Percentiles rank a stretch among this genome's conserved stretches.
These are phyloP conservation scores for Fusarium papillatum DNA, from an alignment of 2,329 filamentous ascomycete species.

Conservation along the genomic window DNA sequence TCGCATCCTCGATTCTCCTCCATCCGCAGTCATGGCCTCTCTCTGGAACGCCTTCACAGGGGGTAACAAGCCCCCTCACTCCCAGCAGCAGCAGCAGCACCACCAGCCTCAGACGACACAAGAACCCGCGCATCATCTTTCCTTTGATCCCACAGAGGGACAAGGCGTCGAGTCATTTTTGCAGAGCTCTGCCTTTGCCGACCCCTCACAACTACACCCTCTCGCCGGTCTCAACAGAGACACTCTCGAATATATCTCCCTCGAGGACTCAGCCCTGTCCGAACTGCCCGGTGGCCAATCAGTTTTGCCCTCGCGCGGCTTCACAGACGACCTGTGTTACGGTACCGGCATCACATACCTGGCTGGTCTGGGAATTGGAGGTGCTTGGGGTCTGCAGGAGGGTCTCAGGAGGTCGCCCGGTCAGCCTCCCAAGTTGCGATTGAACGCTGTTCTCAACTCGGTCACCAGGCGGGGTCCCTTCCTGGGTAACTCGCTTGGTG, in stretches of 20 bases:
- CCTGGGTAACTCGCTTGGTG: conserved; percentile 94
- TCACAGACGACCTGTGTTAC: conserved; percentile 98
- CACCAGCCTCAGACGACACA: conserved; percentile 54
- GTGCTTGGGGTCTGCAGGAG: conserved; percentile 93
- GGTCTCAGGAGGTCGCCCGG: conserved; percentile 84
- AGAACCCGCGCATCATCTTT: conserved; percentile 63
- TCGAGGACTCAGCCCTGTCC: conserved; percentile 92
- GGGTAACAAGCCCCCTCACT: conserved; percentile 63
- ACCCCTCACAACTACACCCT: conserved; percentile 91
- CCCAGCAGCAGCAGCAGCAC: conserved; percentile 56
- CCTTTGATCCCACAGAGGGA: conserved; percentile 79
- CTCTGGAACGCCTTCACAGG: conserved; percentile 74
- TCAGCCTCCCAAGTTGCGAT: conserved; percentile 87
- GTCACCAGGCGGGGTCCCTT: conserved; percentile 95
- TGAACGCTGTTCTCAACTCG: conserved; percentile 96
- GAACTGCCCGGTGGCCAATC: conserved; percentile 89
- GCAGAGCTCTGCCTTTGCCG: conserved; percentile 80
- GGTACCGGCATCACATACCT: conserved; percentile 96
- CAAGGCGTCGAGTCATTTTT: conserved; percentile 92
- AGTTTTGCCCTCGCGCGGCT: conserved; percentile 93
- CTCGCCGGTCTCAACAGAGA: conserved; percentile 94
- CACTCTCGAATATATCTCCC: conserved; percentile 92
- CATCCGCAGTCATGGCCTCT: conserved; percentile 62
- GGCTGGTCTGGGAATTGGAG: conserved; percentile 86
- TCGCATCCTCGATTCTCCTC: conserved; percentile 24